Evolutionary conservation across 225 moss, liverwort and hornwort genomes (phyloP).

Genomic region (Marchantia polymorpha): DNA sequence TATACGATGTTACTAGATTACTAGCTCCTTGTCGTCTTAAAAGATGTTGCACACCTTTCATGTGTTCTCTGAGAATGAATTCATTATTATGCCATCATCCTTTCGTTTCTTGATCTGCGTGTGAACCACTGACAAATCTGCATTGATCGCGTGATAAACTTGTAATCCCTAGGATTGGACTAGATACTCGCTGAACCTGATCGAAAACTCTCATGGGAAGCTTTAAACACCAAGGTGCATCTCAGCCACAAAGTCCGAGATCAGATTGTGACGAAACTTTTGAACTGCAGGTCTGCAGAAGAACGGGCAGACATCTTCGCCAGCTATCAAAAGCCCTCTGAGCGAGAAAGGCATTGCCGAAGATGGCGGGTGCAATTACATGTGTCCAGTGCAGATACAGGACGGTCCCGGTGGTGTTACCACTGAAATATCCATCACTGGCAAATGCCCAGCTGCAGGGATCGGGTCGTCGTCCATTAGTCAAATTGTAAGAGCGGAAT

Average conservation of each 20-base stretch:
- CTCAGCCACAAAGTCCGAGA: background rate
- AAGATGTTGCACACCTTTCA: background rate
- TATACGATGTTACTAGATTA: background rate
- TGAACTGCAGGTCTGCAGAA: constrained; percentile 30
- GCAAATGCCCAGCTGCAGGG: constrained; percentile 39
- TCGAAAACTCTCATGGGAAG: background rate
- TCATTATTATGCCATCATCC: background rate
- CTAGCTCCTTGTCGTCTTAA: background rate
- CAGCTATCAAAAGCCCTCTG: constrained; percentile 31
- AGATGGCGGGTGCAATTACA: constrained; percentile 38
- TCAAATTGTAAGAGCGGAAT: constrained; percentile 45
- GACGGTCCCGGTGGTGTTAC: constrained; percentile 32
- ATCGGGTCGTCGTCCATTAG: constrained; percentile 45
- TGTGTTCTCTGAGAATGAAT: background rate
- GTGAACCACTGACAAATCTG: background rate
- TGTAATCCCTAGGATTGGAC: too few species aligned
- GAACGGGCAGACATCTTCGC: constrained; percentile 8
- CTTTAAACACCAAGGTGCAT: background rate
- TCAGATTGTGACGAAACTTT: background rate
- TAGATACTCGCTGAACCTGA: background rate
- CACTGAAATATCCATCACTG: constrained; percentile 44
- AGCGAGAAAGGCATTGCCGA: constrained; percentile 44
- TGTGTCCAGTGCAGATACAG: constrained; percentile 34
- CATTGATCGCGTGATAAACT: background rate
- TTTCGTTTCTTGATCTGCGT: background rate